Conservation (phyloP, 1,139 yeast genomes). For the Magnusiomyces ingens region DNA sequence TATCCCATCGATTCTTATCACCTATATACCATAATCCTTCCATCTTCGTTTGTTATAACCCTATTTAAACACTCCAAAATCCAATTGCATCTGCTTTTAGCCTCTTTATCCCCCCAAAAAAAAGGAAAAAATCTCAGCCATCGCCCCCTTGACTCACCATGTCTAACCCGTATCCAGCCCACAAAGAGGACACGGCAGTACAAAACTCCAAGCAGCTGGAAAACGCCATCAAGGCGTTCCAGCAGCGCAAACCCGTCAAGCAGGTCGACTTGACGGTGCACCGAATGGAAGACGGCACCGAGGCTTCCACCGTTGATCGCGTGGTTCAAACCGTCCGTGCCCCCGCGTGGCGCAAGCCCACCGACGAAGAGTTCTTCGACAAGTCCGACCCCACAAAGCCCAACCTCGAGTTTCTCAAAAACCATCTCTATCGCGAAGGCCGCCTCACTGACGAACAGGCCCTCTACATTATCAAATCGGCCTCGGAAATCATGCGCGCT, state of each 20-base stretch:
- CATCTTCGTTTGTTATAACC: neutral
- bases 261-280: constrained; percentile 48
- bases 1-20: too few species aligned
- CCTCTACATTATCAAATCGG: constrained; percentile 54
- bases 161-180: neutral
- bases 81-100: too few species aligned
- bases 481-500: constrained; percentile 55
- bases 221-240: constrained; percentile 71
- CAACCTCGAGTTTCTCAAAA: constrained; percentile 58
- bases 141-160: neutral
- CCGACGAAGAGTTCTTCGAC: constrained; percentile 61
- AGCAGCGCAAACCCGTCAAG: constrained; percentile 41
- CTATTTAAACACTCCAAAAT: neutral
- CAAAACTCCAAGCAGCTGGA: constrained; percentile 31
- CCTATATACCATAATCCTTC: too few species aligned
- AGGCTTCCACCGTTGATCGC: constrained; percentile 60
- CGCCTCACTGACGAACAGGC: constrained; percentile 70
- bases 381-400: constrained; percentile 50
- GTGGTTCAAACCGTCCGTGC: constrained; percentile 58
- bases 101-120: neutral
- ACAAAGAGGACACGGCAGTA: constrained; percentile 12
- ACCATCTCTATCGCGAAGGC: constrained; percentile 79
- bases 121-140: neutral
- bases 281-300: constrained; percentile 62
- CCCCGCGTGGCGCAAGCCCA: constrained; percentile 62